phyloP scores from a whole-genome alignment of 2,329 filamentous ascomycete species.

The Paecilomyces sp. region DNA sequence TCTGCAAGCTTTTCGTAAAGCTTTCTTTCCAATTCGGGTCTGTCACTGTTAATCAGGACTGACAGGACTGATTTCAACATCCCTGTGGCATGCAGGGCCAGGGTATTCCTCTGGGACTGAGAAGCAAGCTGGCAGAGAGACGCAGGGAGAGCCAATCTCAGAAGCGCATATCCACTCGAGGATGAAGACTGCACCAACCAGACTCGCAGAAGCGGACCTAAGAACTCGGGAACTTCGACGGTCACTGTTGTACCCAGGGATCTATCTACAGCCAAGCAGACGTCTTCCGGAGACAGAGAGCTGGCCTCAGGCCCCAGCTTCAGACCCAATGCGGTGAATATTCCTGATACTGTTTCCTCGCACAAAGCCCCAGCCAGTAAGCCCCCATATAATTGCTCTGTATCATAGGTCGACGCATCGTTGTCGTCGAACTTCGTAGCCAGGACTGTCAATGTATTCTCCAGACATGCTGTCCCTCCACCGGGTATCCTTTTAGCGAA shows the following conservation, averaged over 20 bases:
- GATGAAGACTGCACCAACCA: slow-evolving; percentile 55
- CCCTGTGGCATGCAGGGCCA: slow-evolving; percentile 64
- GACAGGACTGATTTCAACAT: slow-evolving; percentile 61
- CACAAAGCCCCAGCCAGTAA: slow-evolving; percentile 75
- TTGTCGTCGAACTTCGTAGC: slow-evolving; percentile 46
- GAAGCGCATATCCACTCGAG: slow-evolving; percentile 33
- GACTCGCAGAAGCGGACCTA: slow-evolving; percentile 31
- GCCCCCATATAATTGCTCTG: slow-evolving; percentile 76
- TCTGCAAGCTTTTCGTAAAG: slow-evolving; percentile 62
- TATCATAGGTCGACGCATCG: slow-evolving; percentile 37
- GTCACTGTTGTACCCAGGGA: slow-evolving; percentile 34
- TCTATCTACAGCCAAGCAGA: slow-evolving; percentile 25
- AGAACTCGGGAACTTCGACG: slow-evolving; percentile 33
- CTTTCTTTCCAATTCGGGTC: slow-evolving; percentile 50
- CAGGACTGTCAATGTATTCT: slow-evolving; percentile 62
- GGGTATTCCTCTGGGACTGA: slow-evolving; percentile 61
- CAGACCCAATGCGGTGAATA: slow-evolving; percentile 48
- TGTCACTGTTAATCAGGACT: slow-evolving; percentile 51
- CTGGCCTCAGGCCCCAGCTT: slow-evolving; percentile 14
- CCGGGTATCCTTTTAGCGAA: slow-evolving; percentile 70
- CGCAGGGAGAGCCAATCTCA: slow-evolving; percentile 55
- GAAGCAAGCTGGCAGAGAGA: slow-evolving; percentile 53
- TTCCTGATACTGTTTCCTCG: slow-evolving; percentile 63
- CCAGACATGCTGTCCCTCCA: slow-evolving; percentile 71
- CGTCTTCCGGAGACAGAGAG: slow-evolving; percentile 10